Evolutionary conservation across 352 stramenopile genomes (phyloP).

Genomic region (Globisporangium splendens): DNA sequence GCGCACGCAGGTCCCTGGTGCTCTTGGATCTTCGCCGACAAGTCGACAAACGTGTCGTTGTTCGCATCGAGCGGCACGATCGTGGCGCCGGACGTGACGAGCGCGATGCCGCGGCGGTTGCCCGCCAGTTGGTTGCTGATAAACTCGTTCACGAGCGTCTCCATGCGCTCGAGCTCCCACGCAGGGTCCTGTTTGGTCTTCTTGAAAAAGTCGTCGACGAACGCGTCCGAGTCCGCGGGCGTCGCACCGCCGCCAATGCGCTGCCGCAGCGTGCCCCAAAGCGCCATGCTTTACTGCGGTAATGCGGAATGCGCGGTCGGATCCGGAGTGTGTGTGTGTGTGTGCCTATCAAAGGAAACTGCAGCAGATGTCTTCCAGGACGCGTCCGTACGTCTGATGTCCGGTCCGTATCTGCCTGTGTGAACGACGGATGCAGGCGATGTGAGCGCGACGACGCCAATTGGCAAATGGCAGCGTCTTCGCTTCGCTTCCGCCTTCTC

Average conservation of each 20-base stretch:
- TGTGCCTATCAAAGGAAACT: too few species aligned
- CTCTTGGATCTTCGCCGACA: conserved; percentile 66
- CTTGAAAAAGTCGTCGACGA: conserved; percentile 78
- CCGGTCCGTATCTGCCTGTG: not conserved
- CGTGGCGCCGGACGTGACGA: conserved; percentile 78
- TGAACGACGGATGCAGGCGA: not conserved
- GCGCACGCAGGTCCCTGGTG: conserved; percentile 73
- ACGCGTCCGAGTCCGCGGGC: conserved; percentile 62
- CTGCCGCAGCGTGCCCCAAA: conserved; percentile 80
- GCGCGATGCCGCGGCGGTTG: conserved; percentile 57
- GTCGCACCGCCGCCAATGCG: conserved; percentile 59
- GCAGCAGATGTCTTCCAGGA: too few species aligned
- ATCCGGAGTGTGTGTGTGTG: not conserved
- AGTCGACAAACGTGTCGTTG: conserved; percentile 71
- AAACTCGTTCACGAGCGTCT: conserved; percentile 51
- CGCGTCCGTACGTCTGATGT: not conserved
- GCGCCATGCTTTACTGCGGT: conserved; percentile 36
- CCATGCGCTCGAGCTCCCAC: conserved; percentile 44
- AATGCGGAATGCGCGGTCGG: too few species aligned
- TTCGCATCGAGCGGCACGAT: conserved; percentile 69
- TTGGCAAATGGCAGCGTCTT: conserved; percentile 10
- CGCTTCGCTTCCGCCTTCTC: not conserved
- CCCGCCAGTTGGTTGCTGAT: conserved; percentile 47
- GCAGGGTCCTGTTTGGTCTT: conserved; percentile 61
- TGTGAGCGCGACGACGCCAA: conserved; percentile 4